Conservation (phyloP, 495 filamentous ascomycete species). For the Penicillium mononematosum region DNA sequence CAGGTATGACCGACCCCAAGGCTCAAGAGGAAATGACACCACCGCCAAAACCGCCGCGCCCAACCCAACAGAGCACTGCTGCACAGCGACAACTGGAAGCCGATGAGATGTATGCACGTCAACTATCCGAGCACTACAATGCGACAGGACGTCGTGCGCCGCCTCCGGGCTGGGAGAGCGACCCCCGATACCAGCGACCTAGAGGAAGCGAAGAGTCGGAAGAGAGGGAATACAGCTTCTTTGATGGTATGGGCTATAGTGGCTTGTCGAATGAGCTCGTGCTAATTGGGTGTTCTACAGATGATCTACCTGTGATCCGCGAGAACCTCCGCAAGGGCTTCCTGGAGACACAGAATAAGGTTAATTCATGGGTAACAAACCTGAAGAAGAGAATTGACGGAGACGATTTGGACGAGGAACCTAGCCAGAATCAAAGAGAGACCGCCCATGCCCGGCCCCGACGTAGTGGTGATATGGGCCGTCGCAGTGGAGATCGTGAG, state of each 20-base stretch:
- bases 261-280: neutral
- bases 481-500: conserved; percentile 77
- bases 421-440: conserved; percentile 47
- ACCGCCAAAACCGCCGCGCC: conserved; percentile 71
- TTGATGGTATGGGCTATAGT: conserved; percentile 61
- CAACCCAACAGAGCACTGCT: conserved; percentile 54
- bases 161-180: conserved; percentile 46
- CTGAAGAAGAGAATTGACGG: conserved; percentile 91
- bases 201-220: conserved; percentile 47
- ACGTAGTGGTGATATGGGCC: conserved; percentile 56
- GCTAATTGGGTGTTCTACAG: conserved; percentile 37
- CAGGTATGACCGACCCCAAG: conserved; percentile 92
- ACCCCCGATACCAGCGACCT: conserved; percentile 31
- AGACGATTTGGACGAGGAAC: conserved; percentile 62
- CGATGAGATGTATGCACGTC: conserved; percentile 90
- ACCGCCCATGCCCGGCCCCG: conserved; percentile 41
- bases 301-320: conserved; percentile 90
- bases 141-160: conserved; percentile 43
- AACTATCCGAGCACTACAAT: conserved; percentile 88
- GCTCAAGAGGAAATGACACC: conserved; percentile 65
- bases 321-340: conserved; percentile 95
- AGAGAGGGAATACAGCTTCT: conserved; percentile 76
- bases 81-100: conserved; percentile 77
- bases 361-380: conserved; percentile 88
- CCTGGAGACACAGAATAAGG: conserved; percentile 85